A percentile compares a stretch with the other conserved stretches of the same genome.
Conservation (phyloP, 1,284 basidiomycete genomes). For the Ganoderma meredithae region DNA sequence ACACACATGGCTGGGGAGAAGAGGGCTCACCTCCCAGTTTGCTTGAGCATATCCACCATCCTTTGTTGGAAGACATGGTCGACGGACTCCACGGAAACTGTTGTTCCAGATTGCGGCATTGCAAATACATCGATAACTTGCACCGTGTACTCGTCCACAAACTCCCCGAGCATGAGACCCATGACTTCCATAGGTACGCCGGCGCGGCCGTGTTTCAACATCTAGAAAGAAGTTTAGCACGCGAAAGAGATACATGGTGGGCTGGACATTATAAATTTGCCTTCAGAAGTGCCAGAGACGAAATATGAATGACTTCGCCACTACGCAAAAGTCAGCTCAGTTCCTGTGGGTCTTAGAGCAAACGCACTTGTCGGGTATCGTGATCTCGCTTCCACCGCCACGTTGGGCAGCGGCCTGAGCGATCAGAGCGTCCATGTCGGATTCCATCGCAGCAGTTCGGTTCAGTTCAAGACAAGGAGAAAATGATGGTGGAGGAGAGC, state of each 20-base stretch:
- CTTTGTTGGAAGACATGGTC: slow-evolving; percentile 99
- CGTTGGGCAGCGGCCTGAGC: slow-evolving; percentile 46
- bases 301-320: slow-evolving; percentile 97
- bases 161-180: slow-evolving; percentile 99
- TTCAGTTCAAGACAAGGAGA: not conserved
- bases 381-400: slow-evolving; percentile 52
- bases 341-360: not conserved
- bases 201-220: slow-evolving; percentile 99
- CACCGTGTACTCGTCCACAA: slow-evolving; percentile 98
- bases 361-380: slow-evolving; percentile 77
- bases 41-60: slow-evolving; percentile 99
- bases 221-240: slow-evolving; percentile 57
- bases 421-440: slow-evolving; percentile 64
- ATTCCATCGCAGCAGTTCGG: slow-evolving; percentile 52
- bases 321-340: slow-evolving; percentile 49
- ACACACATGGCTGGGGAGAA: not conserved
- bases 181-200: slow-evolving; percentile 99
- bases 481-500: slow-evolving; percentile 13
- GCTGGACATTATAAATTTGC: slow-evolving; percentile 46
- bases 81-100: slow-evolving; percentile 98
- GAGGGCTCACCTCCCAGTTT: slow-evolving; percentile 87
- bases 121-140: slow-evolving; percentile 99
- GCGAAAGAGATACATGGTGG: not conserved
- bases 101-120: slow-evolving; percentile 99
- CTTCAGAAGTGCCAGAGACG: slow-evolving; percentile 92